These are phyloP conservation scores for Flaveria floridana DNA, from an alignment of 140 eudicot genomes.

Conservation along the genomic window DNA sequence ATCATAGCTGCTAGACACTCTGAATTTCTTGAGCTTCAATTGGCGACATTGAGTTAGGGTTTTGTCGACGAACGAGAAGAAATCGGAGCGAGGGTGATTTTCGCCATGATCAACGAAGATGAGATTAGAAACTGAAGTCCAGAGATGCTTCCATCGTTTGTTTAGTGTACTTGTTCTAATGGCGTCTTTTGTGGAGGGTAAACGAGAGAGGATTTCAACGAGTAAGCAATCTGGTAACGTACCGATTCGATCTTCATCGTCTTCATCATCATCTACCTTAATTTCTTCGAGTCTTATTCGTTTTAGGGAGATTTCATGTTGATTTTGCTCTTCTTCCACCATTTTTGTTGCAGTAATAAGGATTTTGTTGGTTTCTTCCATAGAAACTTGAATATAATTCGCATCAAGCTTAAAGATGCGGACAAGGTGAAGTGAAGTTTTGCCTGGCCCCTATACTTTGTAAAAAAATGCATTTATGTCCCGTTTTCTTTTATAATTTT, in stretches of 20 bases:
- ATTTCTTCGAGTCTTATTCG: constrained; percentile 5
- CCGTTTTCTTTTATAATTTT: neutral
- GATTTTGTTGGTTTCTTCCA: constrained; percentile 13
- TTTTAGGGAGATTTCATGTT: constrained; percentile 21
- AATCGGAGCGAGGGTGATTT: neutral
- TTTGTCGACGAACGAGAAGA: constrained; percentile 18
- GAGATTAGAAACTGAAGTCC: constrained; percentile 24
- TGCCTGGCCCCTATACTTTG: constrained; percentile 2
- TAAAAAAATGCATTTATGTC: neutral
- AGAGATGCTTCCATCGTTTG: constrained; percentile 27
- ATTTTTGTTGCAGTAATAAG: constrained; percentile 20
- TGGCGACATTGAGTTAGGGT: constrained; percentile 29
- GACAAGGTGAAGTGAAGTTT: neutral
- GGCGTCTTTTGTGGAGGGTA: constrained; percentile 19
- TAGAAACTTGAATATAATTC: neutral
- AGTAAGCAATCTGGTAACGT: constrained; percentile 28
- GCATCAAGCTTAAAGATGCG: neutral
- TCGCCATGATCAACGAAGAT: neutral
- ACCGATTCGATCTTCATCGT: constrained; percentile 24
- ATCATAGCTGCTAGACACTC: neutral
- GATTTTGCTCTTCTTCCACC: constrained; percentile 17
- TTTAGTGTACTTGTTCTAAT: constrained; percentile 24
- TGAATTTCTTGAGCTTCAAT: constrained; percentile 13
- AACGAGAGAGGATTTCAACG: constrained; percentile 30
- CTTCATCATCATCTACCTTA: neutral